Percentiles rank a stretch among this genome's conserved stretches.
phyloP scores from a whole-genome alignment of 495 filamentous ascomycete species.

The Tuber brumale region DNA sequence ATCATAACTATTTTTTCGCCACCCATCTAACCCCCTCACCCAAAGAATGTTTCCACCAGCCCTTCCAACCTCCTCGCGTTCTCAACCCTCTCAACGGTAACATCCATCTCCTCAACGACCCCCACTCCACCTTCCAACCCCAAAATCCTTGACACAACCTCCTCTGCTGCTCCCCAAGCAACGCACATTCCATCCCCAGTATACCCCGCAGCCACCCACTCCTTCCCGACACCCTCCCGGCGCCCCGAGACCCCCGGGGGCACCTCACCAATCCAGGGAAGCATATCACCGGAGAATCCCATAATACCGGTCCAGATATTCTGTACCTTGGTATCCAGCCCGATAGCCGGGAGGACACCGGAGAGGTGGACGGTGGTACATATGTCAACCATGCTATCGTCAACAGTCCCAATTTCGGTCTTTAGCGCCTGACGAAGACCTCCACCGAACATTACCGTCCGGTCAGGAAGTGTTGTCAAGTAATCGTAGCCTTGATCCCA shows the following conservation, averaged over 20 bases:
- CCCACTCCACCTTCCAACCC: conserved; percentile 38
- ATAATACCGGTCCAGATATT: conserved; percentile 48
- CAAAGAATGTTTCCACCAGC: conserved; percentile 23
- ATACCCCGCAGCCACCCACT: conserved; percentile 50
- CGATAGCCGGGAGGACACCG: conserved; percentile 32
- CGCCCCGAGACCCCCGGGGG: conserved; percentile 37
- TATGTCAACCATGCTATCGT: conserved; percentile 41
- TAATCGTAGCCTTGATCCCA: conserved; percentile 40
- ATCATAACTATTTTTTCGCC: background rate
- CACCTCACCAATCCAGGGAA: conserved; percentile 49
- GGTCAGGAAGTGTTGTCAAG: conserved; percentile 32
- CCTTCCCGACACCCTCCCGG: conserved; percentile 25
- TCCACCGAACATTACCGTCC: conserved; percentile 44
- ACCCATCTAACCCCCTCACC: background rate
- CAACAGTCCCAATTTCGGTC: conserved; percentile 42
- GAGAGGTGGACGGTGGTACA: conserved; percentile 35
- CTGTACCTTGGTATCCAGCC: conserved; percentile 9
- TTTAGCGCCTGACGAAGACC: conserved; percentile 41
- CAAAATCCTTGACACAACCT: conserved; percentile 45
- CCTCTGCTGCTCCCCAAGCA: conserved; percentile 47
- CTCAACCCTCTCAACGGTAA: conserved; percentile 36
- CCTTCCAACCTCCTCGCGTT: conserved; percentile 20
- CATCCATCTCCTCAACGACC: conserved; percentile 41
- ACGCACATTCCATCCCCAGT: conserved; percentile 49
- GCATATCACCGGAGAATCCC: conserved; percentile 46